Base-by-base conservation (phyloP, 495 filamentous ascomycete genomes). In the Aspergillus avenaceus region DNA sequence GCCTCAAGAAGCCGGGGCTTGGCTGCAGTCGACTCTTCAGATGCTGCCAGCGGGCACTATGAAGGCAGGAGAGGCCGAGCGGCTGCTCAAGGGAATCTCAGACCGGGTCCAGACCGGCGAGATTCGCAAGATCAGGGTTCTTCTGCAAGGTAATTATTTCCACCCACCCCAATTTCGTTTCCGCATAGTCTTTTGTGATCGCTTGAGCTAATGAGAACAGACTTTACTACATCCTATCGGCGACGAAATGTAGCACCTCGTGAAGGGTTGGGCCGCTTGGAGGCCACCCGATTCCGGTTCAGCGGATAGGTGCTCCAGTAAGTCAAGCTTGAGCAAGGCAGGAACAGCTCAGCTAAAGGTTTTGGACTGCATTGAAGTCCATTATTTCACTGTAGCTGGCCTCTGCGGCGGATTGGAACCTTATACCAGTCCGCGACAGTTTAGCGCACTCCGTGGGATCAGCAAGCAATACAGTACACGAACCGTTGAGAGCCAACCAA, bases 191-290 rank as follows among this genome's bases (percentile, higher is more conserved):
- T 16, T 8, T 21, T n/a, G 8, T 38, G 9, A 9, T 34, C 12
- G 5, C 37, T 24, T 24, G 19, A 45, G 63, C 49, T 36, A 22
- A 28, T 16, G 9, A 19, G 22, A 32, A 4, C 31, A 75, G 88
- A 99, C 68, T 99, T 99, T 63, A 96, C 95, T 6, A 96, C 90
- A 58, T 86, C 81, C 29, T 99, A 97, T 64, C 84, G 93, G 32
- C 74, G 95, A 56, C 79, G 95, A 56, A 96, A 99, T 66, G 87
- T 99, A 11, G 91, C 91, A 18, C 91, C 91, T n/a, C 71, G 91
- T 47, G 91, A 96, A 58, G 91, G 91, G 4, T 75, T 97, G 34
- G 91, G 91, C 6, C 76, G 87, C 54, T 66, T 97, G 32, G 88
- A 95, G 69, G 89, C 89, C 7, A 80, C 84, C 44, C 82, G 88